These are phyloP conservation scores for Stemphylium vesicarium DNA, from an alignment of 2,329 filamentous ascomycete species.

Conservation along the genomic window DNA sequence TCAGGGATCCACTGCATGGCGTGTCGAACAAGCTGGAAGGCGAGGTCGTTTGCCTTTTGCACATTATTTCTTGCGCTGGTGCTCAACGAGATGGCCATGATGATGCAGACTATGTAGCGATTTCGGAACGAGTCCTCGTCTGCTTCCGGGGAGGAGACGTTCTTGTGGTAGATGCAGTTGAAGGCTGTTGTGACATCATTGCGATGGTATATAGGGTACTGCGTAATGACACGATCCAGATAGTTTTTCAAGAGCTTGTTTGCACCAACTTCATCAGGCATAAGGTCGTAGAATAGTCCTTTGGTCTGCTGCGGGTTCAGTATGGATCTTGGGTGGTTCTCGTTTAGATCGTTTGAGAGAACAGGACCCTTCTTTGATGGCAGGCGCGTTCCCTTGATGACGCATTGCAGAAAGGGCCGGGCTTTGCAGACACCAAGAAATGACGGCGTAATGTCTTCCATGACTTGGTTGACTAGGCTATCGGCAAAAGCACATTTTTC, in stretches of 20 bases:
- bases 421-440: conserved; percentile 46
- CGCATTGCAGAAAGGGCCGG: conserved; percentile 41
- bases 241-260: conserved; percentile 43
- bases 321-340: conserved; percentile 46
- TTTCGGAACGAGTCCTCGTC: conserved; percentile 37
- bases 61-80: conserved; percentile 45
- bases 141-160: conserved; percentile 23
- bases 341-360: conserved; percentile 43
- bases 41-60: conserved; percentile 40
- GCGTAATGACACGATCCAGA: conserved; percentile 43
- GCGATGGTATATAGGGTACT: conserved; percentile 48
- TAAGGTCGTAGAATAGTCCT: conserved; percentile 32
- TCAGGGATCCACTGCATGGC: conserved; percentile 47
- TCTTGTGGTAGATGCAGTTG: conserved; percentile 41
- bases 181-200: conserved; percentile 43
- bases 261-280: conserved; percentile 40
- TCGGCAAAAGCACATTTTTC: conserved; percentile 42
- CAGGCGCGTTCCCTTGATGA: conserved; percentile 44
- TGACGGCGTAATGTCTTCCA: conserved; percentile 45
- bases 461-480: conserved; percentile 41
- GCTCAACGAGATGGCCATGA: conserved; percentile 47
- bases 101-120: conserved; percentile 46
- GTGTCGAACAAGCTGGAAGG: conserved; percentile 42
- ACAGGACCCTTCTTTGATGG: conserved; percentile 45
- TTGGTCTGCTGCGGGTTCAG: conserved; percentile 43